Percentiles rank a stretch among this genome's conserved stretches.
These are phyloP conservation scores for Boletus reticulatus DNA, from an alignment of 768 basidiomycete species.

Conservation along the genomic window DNA sequence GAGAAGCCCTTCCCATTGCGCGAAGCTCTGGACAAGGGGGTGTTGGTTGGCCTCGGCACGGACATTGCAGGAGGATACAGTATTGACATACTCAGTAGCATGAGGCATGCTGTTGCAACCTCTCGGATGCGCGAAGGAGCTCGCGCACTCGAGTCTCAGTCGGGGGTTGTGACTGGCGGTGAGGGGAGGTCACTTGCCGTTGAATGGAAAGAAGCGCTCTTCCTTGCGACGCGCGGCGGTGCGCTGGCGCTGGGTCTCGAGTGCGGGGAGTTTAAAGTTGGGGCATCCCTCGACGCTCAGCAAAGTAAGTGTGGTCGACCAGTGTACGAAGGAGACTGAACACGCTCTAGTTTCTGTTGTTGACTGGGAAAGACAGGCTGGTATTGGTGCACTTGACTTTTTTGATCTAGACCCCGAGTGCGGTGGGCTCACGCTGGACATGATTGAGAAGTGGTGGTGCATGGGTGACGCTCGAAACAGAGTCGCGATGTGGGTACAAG, in stretches of 20 bases:
- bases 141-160: slow-evolving; percentile 26
- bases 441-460: slow-evolving; percentile 92
- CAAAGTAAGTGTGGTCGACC: slow-evolving; percentile 47
- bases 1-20: slow-evolving; percentile 63
- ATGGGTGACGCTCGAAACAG: slow-evolving; percentile 72
- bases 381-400: slow-evolving; percentile 69
- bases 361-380: slow-evolving; percentile 37
- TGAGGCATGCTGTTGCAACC: slow-evolving; percentile 75
- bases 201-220: slow-evolving; percentile 80
- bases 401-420: slow-evolving; percentile 41
- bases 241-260: slow-evolving; percentile 64
- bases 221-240: slow-evolving; percentile 80
- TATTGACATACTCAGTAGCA: slow-evolving; percentile 70
- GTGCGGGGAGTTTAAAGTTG: slow-evolving; percentile 54
- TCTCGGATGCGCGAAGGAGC: slow-evolving; percentile 67
- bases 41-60: slow-evolving; percentile 78
- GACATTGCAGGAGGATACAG: slow-evolving; percentile 89
- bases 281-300: slow-evolving; percentile 74
- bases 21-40: slow-evolving; percentile 62
- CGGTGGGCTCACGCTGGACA: slow-evolving; percentile 40
- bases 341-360: slow-evolving; percentile 43
- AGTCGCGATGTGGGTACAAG: slow-evolving; percentile 73
- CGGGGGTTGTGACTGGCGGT: not conserved
- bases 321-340: not conserved
- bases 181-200: slow-evolving; percentile 42